Evolutionary conservation across 2,329 filamentous ascomycete species (phyloP).

Genomic region (Stemphylium vesicarium): DNA sequence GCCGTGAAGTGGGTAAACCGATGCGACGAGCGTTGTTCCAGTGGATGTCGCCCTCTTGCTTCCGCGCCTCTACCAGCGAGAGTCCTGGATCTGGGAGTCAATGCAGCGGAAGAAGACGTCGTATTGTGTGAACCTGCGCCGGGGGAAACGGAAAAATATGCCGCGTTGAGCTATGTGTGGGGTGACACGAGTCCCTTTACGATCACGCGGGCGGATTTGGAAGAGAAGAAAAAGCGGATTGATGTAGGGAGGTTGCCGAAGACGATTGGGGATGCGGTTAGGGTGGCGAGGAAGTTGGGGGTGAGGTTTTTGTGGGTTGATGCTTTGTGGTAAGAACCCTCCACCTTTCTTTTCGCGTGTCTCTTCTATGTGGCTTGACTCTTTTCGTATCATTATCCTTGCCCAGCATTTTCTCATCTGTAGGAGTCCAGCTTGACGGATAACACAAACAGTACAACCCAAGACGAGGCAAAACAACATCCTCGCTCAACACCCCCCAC

Average conservation of each 20-base stretch:
- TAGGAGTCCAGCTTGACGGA: not conserved
- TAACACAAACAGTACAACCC: not conserved
- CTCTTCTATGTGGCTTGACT: too few relatives aligned
- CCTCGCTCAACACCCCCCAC: not conserved
- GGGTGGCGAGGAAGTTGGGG: not conserved
- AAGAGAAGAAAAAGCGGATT: not conserved
- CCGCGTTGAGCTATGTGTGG: constrained; percentile 1
- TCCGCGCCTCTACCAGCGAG: too few relatives aligned
- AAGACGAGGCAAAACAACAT: not conserved
- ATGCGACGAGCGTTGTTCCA: too few relatives aligned
- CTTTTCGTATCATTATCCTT: too few relatives aligned
- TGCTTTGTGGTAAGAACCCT: not conserved
- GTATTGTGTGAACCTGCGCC: too few relatives aligned
- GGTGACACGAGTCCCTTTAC: not conserved
- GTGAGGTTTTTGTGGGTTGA: constrained; percentile 1
- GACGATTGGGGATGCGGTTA: not conserved
- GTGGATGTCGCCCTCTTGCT: too few relatives aligned
- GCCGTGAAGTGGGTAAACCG: too few relatives aligned
- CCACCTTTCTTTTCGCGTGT: not conserved
- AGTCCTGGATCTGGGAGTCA: too few relatives aligned
- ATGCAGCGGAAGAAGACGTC: too few relatives aligned
- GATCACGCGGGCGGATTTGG: not conserved
- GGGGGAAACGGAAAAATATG: not conserved
- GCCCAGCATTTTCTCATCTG: not conserved
- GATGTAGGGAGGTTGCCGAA: not conserved